Base-by-base conservation (phyloP, 2,329 filamentous ascomycete species). In the Delphinella strobiligena region DNA sequence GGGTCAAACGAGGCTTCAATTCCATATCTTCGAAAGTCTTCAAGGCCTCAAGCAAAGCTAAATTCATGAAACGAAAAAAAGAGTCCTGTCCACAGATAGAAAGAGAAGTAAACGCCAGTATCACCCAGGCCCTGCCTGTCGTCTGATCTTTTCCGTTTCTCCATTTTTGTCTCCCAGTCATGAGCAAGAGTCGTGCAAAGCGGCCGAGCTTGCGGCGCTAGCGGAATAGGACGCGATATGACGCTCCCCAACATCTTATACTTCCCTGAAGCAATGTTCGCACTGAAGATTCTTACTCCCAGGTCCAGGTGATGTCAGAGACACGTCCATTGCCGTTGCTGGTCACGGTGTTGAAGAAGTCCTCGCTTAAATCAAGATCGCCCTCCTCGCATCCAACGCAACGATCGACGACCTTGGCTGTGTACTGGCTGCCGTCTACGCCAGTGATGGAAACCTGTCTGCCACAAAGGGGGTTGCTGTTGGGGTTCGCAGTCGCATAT, bases 401-500 rank as follows among this genome's bases (percentile, higher is more conserved):
- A 65, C 83, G 85, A 66, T 91, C 84, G 38, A 71, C 71, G 45
- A 88, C 74, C 3, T 51, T 70, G 45, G 75, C 82, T 2, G 59
- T 65, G 49, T 66, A 56, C 2, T 68, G 69, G 57, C 72, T 72
- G 57, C 81, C 81, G 36, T 70, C 66, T 55, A 66, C 66, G 31
- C 51, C 48, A 31, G 52, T 63, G 63, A 87, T 75, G 48, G 70
- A 77, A 53, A 88, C 72, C 36, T 63, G 75, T 64, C 76, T 72
- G 56, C 76, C 78, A 61, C 85, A 91, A 57, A 75, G 72, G 35
- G 74, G 71, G 68, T 87, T 83, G 50, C 59, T 64, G 64, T 83
- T 85, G 52, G 78, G 53, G 50, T 61, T 60, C 41, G 40, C 46
- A 31, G 33, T 38, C 4, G 42, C 40, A 36, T 38, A 49, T 42